Evolutionary conservation across 108 stramenopile genomes (phyloP).

Genomic region (Schizochytrium sp.): DNA sequence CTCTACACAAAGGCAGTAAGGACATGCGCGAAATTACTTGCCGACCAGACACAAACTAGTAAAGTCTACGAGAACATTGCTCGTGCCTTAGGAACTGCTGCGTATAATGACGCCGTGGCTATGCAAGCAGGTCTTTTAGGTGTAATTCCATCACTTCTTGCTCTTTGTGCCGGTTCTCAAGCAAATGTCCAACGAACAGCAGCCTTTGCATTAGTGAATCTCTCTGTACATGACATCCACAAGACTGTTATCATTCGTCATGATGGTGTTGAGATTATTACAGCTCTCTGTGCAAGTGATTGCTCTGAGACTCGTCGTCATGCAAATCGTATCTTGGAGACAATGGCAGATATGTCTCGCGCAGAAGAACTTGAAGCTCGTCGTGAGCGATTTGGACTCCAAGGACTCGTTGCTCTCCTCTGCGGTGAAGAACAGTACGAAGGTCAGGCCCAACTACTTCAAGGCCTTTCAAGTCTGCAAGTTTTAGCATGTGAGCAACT

Average conservation of each 20-base stretch:
- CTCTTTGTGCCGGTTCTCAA: background rate
- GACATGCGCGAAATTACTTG: background rate
- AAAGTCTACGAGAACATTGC: conserved; percentile 46
- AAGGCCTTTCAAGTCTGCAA: conserved; percentile 16
- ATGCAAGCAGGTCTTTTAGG: conserved; percentile 31
- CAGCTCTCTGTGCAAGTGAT: conserved; percentile 18
- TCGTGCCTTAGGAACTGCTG: conserved; percentile 36
- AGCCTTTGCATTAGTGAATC: conserved; percentile 26
- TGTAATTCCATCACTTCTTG: background rate
- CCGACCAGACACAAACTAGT: background rate
- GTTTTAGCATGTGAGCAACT: conserved; percentile 33
- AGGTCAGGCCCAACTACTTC: background rate
- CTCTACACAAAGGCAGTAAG: background rate
- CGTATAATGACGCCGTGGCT: conserved; percentile 52
- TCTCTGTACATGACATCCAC: conserved; percentile 50
- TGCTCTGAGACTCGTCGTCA: conserved; percentile 1
- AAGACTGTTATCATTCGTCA: conserved; percentile 30
- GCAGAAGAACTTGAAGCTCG: conserved; percentile 44
- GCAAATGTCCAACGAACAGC: background rate
- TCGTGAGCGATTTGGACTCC: background rate
- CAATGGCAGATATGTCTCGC: conserved; percentile 54
- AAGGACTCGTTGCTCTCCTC: conserved; percentile 10
- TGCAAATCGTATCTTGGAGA: conserved; percentile 5
- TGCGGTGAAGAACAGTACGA: conserved; percentile 32
- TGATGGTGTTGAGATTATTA: conserved; percentile 39